Conservation (phyloP, 139 green algal species). For the Chlorella ohadii region DNA sequence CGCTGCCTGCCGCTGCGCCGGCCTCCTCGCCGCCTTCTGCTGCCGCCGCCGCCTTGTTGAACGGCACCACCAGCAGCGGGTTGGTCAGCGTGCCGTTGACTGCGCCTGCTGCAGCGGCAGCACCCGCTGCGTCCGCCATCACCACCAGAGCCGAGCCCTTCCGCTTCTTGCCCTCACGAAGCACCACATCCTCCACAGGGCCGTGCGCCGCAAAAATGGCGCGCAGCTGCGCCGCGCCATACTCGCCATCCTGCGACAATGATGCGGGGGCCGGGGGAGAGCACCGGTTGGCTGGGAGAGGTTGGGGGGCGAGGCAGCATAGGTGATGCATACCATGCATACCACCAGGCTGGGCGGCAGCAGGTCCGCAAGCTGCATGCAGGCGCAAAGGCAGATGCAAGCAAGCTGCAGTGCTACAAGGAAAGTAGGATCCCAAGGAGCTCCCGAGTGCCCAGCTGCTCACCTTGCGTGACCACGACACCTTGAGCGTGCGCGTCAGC, state of each 20-base stretch:
- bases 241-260: slow-evolving; percentile 30
- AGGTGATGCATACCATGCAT: too few species aligned
- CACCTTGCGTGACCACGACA: slow-evolving; percentile 55
- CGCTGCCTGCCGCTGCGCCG: too few species aligned
- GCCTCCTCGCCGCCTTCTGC: background rate
- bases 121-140: slow-evolving; percentile 53
- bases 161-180: slow-evolving; percentile 49
- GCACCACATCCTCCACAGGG: slow-evolving; percentile 69
- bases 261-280: background rate
- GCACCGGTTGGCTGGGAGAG: too few species aligned
- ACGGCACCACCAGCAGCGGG: slow-evolving; percentile 55
- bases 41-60: slow-evolving; percentile 37
- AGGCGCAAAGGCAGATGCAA: too few species aligned
- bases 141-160: slow-evolving; percentile 69
- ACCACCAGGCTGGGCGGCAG: too few species aligned
- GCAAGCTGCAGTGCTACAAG: too few species aligned
- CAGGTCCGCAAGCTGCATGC: too few species aligned
- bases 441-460: too few species aligned
- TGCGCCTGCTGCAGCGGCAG: slow-evolving; percentile 28
- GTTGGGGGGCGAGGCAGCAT: too few species aligned
- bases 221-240: slow-evolving; percentile 45
- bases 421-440: too few species aligned
- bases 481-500: slow-evolving; percentile 70
- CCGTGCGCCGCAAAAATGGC: slow-evolving; percentile 58
- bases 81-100: slow-evolving; percentile 22